Conservation (phyloP, 495 filamentous ascomycete genomes). For the Hypoxylon perforatum region DNA sequence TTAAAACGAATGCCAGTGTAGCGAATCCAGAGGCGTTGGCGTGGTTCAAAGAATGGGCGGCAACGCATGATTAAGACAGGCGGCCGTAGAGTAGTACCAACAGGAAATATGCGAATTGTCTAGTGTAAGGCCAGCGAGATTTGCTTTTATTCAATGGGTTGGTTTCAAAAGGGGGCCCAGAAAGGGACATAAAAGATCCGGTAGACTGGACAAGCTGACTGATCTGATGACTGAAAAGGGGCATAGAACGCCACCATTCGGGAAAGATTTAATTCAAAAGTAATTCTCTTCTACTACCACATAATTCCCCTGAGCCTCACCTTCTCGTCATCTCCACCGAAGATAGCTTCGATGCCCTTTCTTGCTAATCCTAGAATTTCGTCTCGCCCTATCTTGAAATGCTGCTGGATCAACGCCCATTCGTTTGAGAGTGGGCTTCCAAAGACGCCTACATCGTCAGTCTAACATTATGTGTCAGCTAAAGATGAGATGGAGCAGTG, state of each 20-base stretch:
- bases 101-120: no score
- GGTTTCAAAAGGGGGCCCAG: no score
- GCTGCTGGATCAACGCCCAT: conserved; percentile 75
- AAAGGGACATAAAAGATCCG: no score
- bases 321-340: conserved; percentile 72
- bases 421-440: conserved; percentile 83
- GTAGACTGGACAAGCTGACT: neutral
- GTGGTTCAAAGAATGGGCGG: conserved; percentile 83
- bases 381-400: conserved; percentile 68
- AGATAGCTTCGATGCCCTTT: conserved; percentile 70
- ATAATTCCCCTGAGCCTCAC: conserved; percentile 64
- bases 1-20: conserved; percentile 87
- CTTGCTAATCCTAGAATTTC: conserved; percentile 69
- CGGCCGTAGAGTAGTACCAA: no score
- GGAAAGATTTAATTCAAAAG: neutral
- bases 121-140: no score
- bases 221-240: neutral
- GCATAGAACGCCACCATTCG: neutral
- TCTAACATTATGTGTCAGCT: conserved; percentile 60
- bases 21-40: conserved; percentile 85
- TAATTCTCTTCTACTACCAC: conserved; percentile 39
- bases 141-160: no score
- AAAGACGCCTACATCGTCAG: conserved; percentile 89
- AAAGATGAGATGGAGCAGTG: neutral
- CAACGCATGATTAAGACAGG: conserved; percentile 29